Base-by-base conservation (phyloP, 1,284 basidiomycete genomes). In the Tremellales sp. region DNA sequence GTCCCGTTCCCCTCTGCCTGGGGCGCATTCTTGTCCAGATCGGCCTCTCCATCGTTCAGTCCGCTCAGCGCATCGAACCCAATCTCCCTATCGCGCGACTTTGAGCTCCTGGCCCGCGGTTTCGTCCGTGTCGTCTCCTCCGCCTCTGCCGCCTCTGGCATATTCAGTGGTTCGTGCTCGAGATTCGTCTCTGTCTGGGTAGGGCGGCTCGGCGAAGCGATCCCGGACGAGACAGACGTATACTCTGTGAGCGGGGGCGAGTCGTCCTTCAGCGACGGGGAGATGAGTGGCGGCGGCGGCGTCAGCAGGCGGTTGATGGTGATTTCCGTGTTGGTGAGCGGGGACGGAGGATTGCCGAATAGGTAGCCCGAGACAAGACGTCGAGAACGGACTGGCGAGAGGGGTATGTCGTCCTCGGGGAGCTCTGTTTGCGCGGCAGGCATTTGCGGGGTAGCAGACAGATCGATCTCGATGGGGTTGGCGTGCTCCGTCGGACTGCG, bases 1-100 rank as follows among this genome's bases (percentile, higher is more conserved):
- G 64, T 65, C 4, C 63, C 61, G 24, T 54, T 55, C 9, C 58
- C 65, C 26, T 61, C 62, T 10, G 65, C 63, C 44, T 58, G 65
- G 3, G 60, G 57, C 0, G 70, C 71, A 39, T 53, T 60, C 28
- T 56, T 56, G 43, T 73, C 70, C 43, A 69, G 55, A 54, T 73
- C 72, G 3, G 70, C 72, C 55, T 73, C 72, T 16, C 72, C 70
- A 47, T 73, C 72, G 39, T 66, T 61, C 43, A 65, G 48, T 2
- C 70, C 72, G 9, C 57, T 58, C 28, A 73, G 50, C 6, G 63
- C 61, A 48, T 72, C 68, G 33, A 63, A 63, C 21, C 58, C 64
- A 12, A 48, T 56, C 29, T 65, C 57, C 40, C 38, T 53, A 33
- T 62, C 59, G 26, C 57, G 26, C n/a, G n/a, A 7, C 19, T 5